phyloP scores from a whole-genome alignment of 2,329 filamentous ascomycete species.

The Cladorrhinum sp. region DNA sequence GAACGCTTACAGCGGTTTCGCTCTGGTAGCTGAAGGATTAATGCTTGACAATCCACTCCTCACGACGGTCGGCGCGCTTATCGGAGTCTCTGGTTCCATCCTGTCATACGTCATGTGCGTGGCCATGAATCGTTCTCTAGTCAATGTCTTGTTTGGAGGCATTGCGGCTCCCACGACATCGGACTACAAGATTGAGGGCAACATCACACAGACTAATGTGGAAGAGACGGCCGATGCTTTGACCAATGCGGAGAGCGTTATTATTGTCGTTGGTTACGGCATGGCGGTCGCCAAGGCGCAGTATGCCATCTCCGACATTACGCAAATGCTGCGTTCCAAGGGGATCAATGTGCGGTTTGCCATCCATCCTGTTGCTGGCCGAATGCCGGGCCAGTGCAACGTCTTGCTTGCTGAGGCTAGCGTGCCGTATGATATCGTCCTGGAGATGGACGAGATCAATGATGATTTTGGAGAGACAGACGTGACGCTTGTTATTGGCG shows the following conservation, averaged over 20 bases:
- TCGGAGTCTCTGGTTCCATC: slow-evolving; percentile 85
- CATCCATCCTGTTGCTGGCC: slow-evolving; percentile 84
- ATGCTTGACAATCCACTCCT: slow-evolving; percentile 87
- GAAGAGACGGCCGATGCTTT: slow-evolving; percentile 79
- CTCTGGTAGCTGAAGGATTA: slow-evolving; percentile 83
- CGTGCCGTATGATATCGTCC: slow-evolving; percentile 86
- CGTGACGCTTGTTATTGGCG: slow-evolving; percentile 82
- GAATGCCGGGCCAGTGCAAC: slow-evolving; percentile 93
- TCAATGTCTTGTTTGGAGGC: slow-evolving; percentile 84
- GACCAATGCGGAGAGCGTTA: slow-evolving; percentile 74
- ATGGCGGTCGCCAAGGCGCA: slow-evolving; percentile 95
- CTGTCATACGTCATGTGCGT: slow-evolving; percentile 85
- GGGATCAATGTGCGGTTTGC: slow-evolving; percentile 83
- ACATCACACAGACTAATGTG: slow-evolving; percentile 72
- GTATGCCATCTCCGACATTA: slow-evolving; percentile 84
- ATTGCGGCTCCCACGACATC: slow-evolving; percentile 61
- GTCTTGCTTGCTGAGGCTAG: slow-evolving; percentile 83
- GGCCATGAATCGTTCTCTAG: slow-evolving; percentile 88
- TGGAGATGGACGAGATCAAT: slow-evolving; percentile 97
- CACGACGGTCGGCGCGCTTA: slow-evolving; percentile 80
- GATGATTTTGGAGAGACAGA: slow-evolving; percentile 86
- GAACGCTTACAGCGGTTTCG: slow-evolving; percentile 89
- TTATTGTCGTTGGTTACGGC: slow-evolving; percentile 87
- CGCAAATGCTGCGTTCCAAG: slow-evolving; percentile 66
- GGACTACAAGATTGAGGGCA: slow-evolving; percentile 74